Base-by-base conservation (phyloP, 1,284 basidiomycete genomes). In the Filobasidium uniguttulatum region DNA sequence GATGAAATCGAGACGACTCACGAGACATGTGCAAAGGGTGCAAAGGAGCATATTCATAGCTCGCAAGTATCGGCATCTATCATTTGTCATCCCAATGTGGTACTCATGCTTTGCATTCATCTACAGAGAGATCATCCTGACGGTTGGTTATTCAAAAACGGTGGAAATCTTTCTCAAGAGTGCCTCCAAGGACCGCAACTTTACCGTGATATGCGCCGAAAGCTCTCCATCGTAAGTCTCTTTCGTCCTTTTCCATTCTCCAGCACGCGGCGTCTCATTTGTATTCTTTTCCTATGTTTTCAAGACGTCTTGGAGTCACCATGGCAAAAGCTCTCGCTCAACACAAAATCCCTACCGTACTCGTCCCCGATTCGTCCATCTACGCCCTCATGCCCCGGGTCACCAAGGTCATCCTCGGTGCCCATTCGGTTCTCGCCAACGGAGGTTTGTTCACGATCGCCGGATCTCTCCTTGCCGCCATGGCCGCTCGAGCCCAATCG, bases 1-100 rank as follows among this genome's bases (percentile, higher is more conserved):
- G 89, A 94, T 59, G 94, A 98, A 67, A 73, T 98, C 44, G 93
- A 96, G 66, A 90, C 87, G 3, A 91, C 93, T 1, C 89, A 94
- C 62, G 86, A 93, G 58, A 91, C 85, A 63, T 83, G 98, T 10
- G 86, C 88, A 3, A 93, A 88, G 70, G 88, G 87, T 55, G 88
- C 91, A 1, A 84, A 81, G 65, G 90, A 96, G 67, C 93, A 98
- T 66, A 87, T 98, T 55, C 91, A 97, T 68, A 88, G 88, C 9
- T 89, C 94, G 88, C 91, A 63, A 62, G 83, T 70, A 15, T 26
- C 20, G 12, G 17, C 14, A 6, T 10, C 5, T 15, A 45, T 29
- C 31, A 25, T 26, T 29, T 26, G n/a, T 29, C 25, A 33, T 37
- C 3, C 12, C 20, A 19, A 26, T 15, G 1, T 25, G 4, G 20